A percentile compares a stretch with the other conserved stretches of the same genome.
phyloP scores from a whole-genome alignment of 2,329 filamentous ascomycete genomes.

The Pestalotiopsis sp. region DNA sequence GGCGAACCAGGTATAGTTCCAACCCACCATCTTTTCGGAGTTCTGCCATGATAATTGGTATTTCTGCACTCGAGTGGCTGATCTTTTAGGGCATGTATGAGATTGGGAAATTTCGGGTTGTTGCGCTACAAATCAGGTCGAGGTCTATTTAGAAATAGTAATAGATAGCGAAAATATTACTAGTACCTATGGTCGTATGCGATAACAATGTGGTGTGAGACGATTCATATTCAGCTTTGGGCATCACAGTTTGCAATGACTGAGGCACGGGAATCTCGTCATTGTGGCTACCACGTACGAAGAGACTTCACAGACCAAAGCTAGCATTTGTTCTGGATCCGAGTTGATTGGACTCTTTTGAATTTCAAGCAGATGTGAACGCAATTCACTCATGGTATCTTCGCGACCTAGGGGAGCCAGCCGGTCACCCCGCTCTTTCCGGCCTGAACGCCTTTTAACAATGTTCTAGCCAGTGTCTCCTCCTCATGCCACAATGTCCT shows the following conservation, averaged over 20 bases:
- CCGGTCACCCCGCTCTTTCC: not conserved
- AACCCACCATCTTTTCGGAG: not conserved
- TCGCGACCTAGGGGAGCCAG: not conserved
- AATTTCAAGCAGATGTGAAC: not conserved
- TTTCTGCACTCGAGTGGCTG: not conserved
- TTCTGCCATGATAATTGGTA: too few species aligned
- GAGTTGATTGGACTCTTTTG: not conserved
- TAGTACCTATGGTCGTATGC: too few species aligned
- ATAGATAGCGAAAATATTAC: not conserved
- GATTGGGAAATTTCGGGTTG: not conserved
- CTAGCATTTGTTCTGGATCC: not conserved
- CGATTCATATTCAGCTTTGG: too few species aligned
- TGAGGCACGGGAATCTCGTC: too few species aligned
- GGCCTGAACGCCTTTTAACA: conserved; percentile 10
- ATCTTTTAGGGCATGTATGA: not conserved
- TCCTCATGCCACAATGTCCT: conserved; percentile 42
- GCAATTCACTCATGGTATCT: conserved; percentile 11
- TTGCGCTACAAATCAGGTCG: not conserved
- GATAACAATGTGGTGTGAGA: too few species aligned
- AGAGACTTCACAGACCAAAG: too few species aligned
- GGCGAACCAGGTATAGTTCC: not conserved
- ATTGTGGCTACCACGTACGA: too few species aligned
- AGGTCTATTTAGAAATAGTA: not conserved
- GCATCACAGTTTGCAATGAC: too few species aligned
- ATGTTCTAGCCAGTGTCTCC: conserved; percentile 4